Conservation (phyloP, 2,329 filamentous ascomycete species). For the Xylariaceae sp. region DNA sequence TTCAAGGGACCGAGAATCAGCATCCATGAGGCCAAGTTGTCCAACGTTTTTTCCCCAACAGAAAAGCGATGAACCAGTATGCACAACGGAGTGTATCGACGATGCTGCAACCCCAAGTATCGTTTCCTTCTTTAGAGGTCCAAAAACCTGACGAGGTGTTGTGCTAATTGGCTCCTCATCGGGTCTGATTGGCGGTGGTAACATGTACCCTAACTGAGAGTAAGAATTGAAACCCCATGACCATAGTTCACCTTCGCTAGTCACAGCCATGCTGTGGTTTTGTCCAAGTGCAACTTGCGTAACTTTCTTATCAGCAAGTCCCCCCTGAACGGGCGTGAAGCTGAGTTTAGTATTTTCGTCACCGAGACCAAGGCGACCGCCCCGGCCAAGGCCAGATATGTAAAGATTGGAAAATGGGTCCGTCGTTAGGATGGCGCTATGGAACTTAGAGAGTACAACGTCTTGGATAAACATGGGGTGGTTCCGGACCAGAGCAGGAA, state of each 20-base stretch:
- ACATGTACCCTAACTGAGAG: constrained; percentile 83
- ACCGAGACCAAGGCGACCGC: constrained; percentile 86
- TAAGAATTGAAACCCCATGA: constrained; percentile 91
- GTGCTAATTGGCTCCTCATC: constrained; percentile 87
- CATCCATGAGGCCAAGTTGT: constrained; percentile 92
- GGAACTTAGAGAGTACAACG: constrained; percentile 86
- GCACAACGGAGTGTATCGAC: constrained; percentile 87
- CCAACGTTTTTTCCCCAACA: constrained; percentile 96
- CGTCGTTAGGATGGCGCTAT: constrained; percentile 85
- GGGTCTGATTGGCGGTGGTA: constrained; percentile 69
- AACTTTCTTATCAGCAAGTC: constrained; percentile 76
- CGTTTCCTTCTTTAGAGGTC: constrained; percentile 83
- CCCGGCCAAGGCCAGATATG: constrained; percentile 88
- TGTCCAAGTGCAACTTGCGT: constrained; percentile 83
- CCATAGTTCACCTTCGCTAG: constrained; percentile 86
- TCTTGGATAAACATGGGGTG: constrained; percentile 79
- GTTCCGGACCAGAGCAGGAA: constrained; percentile 76
- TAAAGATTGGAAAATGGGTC: constrained; percentile 92
- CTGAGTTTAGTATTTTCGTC: constrained; percentile 89
- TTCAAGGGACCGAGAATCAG: constrained; percentile 89
- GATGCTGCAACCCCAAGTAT: constrained; percentile 88
- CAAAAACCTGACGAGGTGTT: constrained; percentile 87
- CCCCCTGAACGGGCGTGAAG: constrained; percentile 81
- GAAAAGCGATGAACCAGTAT: constrained; percentile 81
- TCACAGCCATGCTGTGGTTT: constrained; percentile 87